Conservation (phyloP, 2,329 filamentous ascomycete genomes). For the Drechmeria coniospora region DNA sequence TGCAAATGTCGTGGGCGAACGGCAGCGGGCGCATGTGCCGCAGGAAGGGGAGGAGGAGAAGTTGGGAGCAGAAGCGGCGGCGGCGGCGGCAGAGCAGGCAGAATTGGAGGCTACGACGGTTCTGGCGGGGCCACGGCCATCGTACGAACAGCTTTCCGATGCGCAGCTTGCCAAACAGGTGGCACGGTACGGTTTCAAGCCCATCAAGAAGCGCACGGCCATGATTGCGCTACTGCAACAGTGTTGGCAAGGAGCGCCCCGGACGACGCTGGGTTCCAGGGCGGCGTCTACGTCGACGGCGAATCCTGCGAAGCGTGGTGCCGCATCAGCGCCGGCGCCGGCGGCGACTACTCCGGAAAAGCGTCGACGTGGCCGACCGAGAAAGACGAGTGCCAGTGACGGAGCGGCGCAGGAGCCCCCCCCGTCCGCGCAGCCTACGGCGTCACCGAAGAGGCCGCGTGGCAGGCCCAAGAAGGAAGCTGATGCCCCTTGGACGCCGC, state of each 20-base stretch:
- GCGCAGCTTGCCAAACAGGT: conserved; percentile 47
- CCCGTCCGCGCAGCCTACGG: conserved; percentile 17
- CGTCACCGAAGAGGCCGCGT: conserved; percentile 20
- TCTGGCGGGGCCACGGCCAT: conserved; percentile 26
- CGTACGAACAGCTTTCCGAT: conserved; percentile 47
- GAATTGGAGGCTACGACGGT: too few species aligned
- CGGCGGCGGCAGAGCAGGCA: background rate
- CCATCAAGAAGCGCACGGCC: conserved; percentile 48
- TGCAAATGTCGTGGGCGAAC: too few species aligned
- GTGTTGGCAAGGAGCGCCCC: conserved; percentile 44
- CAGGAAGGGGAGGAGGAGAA: too few species aligned
- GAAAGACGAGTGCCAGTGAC: conserved; percentile 12
- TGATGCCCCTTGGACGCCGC: background rate
- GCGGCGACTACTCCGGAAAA: conserved; percentile 8
- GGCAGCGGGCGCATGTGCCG: too few species aligned
- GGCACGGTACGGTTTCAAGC: conserved; percentile 54
- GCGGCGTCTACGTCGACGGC: conserved; percentile 1
- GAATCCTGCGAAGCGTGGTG: background rate
- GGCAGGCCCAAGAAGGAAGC: conserved; percentile 26
- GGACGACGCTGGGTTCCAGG: background rate
- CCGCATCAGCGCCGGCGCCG: background rate
- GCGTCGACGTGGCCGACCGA: conserved; percentile 17
- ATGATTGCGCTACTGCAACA: conserved; percentile 57
- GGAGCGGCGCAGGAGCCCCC: conserved; percentile 16
- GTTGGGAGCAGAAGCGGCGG: background rate